Evolutionary conservation across 2,329 filamentous ascomycete species (phyloP), one percentile per base, ranked within the genome.

Genomic region (Metarhizium rileyi): DNA sequence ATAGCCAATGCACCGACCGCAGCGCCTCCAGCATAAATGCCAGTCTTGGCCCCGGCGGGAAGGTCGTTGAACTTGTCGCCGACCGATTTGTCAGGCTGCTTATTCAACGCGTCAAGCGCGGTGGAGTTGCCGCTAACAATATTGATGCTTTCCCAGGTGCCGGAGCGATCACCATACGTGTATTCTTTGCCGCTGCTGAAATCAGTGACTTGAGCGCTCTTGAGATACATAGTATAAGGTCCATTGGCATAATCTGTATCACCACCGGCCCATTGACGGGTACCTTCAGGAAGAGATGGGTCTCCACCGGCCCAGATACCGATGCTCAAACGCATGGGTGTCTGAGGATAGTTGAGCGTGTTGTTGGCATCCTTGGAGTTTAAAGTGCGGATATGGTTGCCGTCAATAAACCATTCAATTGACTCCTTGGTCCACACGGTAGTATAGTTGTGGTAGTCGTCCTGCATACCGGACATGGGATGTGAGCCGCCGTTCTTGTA

Each of bases 391-490:
- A 87, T 74, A 4, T 77, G 72, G 7, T 70, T 69, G 56, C 81
- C 81, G 57, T 94, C 87, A 48, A 93, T 81, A 59, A 75, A 79
- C 76, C 80, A 90, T 52, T 81, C 74, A 18, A 90, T 68, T 50
- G 73, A 68, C 1, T 84, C 78, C 54, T 77, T 70, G 22, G 81
- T 88, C 86, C 86, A 90, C 56, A 81, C 72, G 27, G 81, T 73
- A n/a, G 84, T 86, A 67, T 90, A 90, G 63, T 87, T 89, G 73
- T 88, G 84, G 63, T 75, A 84, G 48, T 80, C 77, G 45, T 72
- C 69, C 59, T 78, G 78, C 40, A 80, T 75, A 56, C 73, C 72
- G 25, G 79, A 63, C 47, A 78, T 67, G 9, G 69, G 64, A 59
- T 85, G 75, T 63, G 81, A 79, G 41, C 72, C 72, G 54, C 78